These are phyloP conservation scores for Zygoascus flipseniorum DNA, from an alignment of 805 yeast genomes.

Conservation along the genomic window DNA sequence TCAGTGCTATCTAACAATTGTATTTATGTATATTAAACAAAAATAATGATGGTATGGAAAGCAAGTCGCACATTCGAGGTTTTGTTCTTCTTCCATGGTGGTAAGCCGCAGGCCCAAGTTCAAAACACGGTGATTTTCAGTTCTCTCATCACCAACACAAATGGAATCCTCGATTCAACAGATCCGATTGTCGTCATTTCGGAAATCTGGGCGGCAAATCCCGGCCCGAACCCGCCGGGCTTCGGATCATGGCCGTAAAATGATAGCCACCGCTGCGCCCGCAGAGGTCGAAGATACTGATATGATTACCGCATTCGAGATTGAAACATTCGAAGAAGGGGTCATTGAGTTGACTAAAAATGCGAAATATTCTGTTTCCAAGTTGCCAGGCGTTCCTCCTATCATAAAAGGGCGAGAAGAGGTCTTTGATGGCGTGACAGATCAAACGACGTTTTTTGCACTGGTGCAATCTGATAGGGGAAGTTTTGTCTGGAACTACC, in stretches of 20 bases:
- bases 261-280: background rate
- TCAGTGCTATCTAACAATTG: background rate
- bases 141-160: background rate
- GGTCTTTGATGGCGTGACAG: conserved; percentile 36
- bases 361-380: conserved; percentile 47
- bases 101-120: no score
- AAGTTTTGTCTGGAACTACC: conserved; percentile 61
- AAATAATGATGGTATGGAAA: no score
- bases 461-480: conserved; percentile 41
- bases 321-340: conserved; percentile 7
- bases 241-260: background rate
- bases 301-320: background rate
- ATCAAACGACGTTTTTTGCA: conserved; percentile 41
- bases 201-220: conserved; percentile 1
- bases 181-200: conserved; percentile 13
- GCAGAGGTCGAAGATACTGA: background rate
- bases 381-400: conserved; percentile 49
- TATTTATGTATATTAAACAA: background rate
- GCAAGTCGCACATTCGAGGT: no score
- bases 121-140: background rate
- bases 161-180: conserved; percentile 10
- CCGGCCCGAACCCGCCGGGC: background rate
- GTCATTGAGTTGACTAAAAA: conserved; percentile 48
- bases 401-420: conserved; percentile 14
- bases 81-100: no score